Conservation (phyloP, 2,329 filamentous ascomycete species). For the Tolypocladium amazonense region DNA sequence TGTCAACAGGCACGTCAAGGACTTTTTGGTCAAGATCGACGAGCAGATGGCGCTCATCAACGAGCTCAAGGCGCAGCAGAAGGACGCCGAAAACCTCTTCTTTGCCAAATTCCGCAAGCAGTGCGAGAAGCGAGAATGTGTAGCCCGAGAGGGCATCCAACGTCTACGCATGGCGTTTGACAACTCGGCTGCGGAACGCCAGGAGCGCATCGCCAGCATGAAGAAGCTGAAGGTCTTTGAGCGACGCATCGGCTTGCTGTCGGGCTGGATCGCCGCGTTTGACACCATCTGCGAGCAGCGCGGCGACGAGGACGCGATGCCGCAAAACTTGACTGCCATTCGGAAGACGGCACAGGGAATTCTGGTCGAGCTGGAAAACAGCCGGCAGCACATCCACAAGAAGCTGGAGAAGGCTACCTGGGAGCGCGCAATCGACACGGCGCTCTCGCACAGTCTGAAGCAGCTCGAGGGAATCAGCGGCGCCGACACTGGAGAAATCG, state of each 20-base stretch:
- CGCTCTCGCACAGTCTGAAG: constrained; percentile 71
- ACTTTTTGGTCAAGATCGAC: constrained; percentile 98
- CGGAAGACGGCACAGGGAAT: constrained; percentile 85
- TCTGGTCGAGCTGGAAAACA: constrained; percentile 78
- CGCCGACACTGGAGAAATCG: constrained; percentile 49
- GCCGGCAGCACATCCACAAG: constrained; percentile 83
- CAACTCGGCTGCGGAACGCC: constrained; percentile 64
- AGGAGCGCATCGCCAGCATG: constrained; percentile 69
- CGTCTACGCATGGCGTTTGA: constrained; percentile 79
- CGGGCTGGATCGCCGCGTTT: constrained; percentile 86
- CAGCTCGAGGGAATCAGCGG: constrained; percentile 55
- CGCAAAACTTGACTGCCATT: constrained; percentile 60
- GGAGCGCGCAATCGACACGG: constrained; percentile 80
- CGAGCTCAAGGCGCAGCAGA: constrained; percentile 86
- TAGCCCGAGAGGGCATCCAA: constrained; percentile 66
- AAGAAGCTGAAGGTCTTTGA: constrained; percentile 76
- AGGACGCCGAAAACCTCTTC: constrained; percentile 71
- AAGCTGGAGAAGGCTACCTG: constrained; percentile 70
- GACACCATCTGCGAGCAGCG: constrained; percentile 67
- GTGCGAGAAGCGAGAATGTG: constrained; percentile 67
- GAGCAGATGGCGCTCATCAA: constrained; percentile 97
- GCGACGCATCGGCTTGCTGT: constrained; percentile 75
- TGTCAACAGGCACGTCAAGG: constrained; percentile 97
- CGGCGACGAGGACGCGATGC: constrained; percentile 43
- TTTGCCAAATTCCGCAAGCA: constrained; percentile 89